Conservation (phyloP, 306 rosid genomes). For the Pterocarpus macrocarpus region DNA sequence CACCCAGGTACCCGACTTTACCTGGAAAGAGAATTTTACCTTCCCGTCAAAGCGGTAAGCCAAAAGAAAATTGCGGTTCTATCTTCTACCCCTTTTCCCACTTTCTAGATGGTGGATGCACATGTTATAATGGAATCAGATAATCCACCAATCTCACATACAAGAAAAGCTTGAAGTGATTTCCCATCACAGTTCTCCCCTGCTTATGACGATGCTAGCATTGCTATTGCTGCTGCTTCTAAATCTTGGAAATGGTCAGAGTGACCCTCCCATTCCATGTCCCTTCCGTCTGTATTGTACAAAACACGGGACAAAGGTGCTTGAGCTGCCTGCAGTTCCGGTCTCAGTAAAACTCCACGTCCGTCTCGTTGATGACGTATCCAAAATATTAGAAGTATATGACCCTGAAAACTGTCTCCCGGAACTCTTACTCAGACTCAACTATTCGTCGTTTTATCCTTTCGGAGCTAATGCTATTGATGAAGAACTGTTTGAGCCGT, state of each 20-base stretch:
- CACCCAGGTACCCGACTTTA: too few relatives aligned
- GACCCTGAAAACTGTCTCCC: not conserved
- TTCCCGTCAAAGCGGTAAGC: too few relatives aligned
- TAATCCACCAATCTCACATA: not conserved
- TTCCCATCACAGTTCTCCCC: not conserved
- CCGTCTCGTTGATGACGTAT: not conserved
- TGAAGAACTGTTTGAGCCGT: too few relatives aligned
- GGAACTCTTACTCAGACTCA: not conserved
- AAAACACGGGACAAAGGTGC: not conserved
- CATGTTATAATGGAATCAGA: not conserved
- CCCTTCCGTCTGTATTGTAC: not conserved
- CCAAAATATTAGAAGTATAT: not conserved
- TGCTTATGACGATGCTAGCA: too few relatives aligned
- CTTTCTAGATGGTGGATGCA: too few relatives aligned
- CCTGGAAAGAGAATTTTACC: too few relatives aligned
- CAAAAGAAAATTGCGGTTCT: too few relatives aligned
- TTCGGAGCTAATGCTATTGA: not conserved
- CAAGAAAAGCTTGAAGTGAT: not conserved
- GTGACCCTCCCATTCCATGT: not conserved
- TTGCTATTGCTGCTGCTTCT: not conserved
- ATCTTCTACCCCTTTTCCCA: too few relatives aligned
- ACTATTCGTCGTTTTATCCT: not conserved
- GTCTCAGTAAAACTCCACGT: not conserved
- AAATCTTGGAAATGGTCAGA: not conserved
- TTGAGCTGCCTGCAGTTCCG: not conserved